Conservation (phyloP, 2,329 filamentous ascomycete species). For the Pyrenophora tritici-repentis region DNA sequence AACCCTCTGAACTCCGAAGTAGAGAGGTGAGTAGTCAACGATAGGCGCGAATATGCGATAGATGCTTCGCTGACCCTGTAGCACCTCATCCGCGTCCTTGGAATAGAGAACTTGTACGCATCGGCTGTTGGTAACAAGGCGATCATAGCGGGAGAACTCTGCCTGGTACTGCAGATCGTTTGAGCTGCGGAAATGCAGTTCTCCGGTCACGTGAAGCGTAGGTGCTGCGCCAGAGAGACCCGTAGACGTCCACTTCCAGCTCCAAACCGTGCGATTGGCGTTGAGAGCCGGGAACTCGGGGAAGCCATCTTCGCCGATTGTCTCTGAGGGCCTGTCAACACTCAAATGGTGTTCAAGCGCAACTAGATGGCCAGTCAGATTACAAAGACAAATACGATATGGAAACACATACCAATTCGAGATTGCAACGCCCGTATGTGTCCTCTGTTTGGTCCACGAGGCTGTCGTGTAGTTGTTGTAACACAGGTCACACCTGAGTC, state of each 20-base stretch:
- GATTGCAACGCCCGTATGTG: background rate
- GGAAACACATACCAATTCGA: background rate
- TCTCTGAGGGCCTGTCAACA: background rate
- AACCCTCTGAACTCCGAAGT: conserved; percentile 35
- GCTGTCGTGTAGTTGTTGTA: background rate
- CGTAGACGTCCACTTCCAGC: conserved; percentile 33
- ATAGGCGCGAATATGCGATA: conserved; percentile 48
- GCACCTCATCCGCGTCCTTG: conserved; percentile 36
- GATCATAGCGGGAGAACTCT: conserved; percentile 38
- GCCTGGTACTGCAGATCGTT: conserved; percentile 17
- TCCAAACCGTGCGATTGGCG: conserved; percentile 28
- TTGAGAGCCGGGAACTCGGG: conserved; percentile 1
- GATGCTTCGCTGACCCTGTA: conserved; percentile 44
- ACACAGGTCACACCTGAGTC: background rate
- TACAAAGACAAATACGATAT: background rate
- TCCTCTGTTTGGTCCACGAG: background rate
- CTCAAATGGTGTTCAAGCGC: background rate
- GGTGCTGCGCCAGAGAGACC: conserved; percentile 6
- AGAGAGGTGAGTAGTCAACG: conserved; percentile 44
- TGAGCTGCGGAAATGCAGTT: conserved; percentile 25
- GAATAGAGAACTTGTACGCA: conserved; percentile 36
- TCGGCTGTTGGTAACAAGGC: conserved; percentile 36
- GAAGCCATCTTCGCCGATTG: background rate
- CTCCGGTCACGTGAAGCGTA: conserved; percentile 31
- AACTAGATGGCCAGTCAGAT: background rate